Evolutionary conservation across 2,329 filamentous ascomycete species (phyloP), one percentile per base, ranked within the genome.

Genomic region (Neonectria neomacrospora): DNA sequence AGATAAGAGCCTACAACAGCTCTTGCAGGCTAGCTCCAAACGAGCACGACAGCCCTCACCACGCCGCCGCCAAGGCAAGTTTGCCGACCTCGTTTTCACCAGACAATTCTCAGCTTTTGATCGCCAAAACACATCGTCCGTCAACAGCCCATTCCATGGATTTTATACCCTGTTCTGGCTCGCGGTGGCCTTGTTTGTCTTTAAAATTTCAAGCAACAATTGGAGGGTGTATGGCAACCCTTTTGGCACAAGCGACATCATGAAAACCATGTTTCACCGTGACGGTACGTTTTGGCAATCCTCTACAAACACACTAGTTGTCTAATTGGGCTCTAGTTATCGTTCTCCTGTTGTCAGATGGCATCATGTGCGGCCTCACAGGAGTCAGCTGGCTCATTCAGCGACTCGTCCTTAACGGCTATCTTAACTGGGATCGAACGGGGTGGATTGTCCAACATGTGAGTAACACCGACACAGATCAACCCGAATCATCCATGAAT

Each of bases 111-210:
- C 90, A 6, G 85, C 89, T 0, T 94, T 94, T 75, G 91, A 94
- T 76, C 84, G 89, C 11, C 88, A 91, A 67, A 94, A 93, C 72
- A 82, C 85, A 5, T 80, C 80, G 1, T 86, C 87, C 2, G 84
- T 86, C 3, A 88, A 89, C 51, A 92, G 88, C 44, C 89, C 89
- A 0, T 94, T 94, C 71, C 88, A 91, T 74, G 92, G 92, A 30
- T 94, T 94, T 79, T 94, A 92, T 72, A 91, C 89, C 0, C 80
- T 95, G 0, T 93, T 93, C 76, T 94, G 92, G 91, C 84, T 93
- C 50, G 84, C 85, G 9, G 88, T 93, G 65, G 84, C 85, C 7
- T 75, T 94, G 45, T 84, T 91, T 69, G 85, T 93, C 61, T 72
- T 91, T 34, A 88, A 88, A 73, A 88, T 92, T 51, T 89, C 85